Percentiles rank a stretch among this genome's conserved stretches.
These are phyloP conservation scores for Rickenella mellea DNA, from an alignment of 768 basidiomycete species.

Conservation along the genomic window DNA sequence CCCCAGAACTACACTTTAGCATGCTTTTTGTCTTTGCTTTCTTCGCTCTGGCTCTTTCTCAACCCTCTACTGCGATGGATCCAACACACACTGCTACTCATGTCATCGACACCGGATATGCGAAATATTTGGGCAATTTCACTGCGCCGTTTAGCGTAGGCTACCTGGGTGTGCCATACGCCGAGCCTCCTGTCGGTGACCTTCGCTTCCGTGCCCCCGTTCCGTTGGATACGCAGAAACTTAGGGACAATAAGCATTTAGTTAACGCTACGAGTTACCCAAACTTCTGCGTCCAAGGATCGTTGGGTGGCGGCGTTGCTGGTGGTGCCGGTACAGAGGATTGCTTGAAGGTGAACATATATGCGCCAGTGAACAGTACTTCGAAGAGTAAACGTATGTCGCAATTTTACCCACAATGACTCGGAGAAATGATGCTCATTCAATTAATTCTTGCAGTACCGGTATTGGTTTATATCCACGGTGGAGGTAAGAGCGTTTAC, in stretches of 20 bases:
- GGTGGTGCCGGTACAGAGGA: conserved; percentile 62
- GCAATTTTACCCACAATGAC: neutral
- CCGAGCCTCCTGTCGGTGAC: conserved; percentile 24
- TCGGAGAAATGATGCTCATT: too few relatives aligned
- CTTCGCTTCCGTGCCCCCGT: conserved; percentile 35
- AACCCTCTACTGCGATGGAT: conserved; percentile 13
- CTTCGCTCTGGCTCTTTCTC: conserved; percentile 40
- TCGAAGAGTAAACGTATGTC: conserved; percentile 36
- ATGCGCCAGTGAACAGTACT: conserved; percentile 40
- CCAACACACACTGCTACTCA: conserved; percentile 22
- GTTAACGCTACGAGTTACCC: conserved; percentile 48
- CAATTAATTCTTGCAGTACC: conserved; percentile 25
- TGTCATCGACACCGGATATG: conserved; percentile 49
- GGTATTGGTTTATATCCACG: conserved; percentile 32
- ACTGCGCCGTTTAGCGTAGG: conserved; percentile 44
- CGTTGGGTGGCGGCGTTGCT: conserved; percentile 40
- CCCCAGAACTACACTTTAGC: conserved; percentile 26
- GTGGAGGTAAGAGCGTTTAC: conserved; percentile 19
- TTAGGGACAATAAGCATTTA: conserved; percentile 7
- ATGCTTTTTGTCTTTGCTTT: conserved; percentile 41
- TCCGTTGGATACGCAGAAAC: conserved; percentile 21
- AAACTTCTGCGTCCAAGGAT: conserved; percentile 51
- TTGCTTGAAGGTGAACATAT: conserved; percentile 57
- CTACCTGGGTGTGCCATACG: conserved; percentile 35
- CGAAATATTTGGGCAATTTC: conserved; percentile 44